Evolutionary conservation across 257 asterid genomes (phyloP).

Genomic region (Solanum chmielewskii): DNA sequence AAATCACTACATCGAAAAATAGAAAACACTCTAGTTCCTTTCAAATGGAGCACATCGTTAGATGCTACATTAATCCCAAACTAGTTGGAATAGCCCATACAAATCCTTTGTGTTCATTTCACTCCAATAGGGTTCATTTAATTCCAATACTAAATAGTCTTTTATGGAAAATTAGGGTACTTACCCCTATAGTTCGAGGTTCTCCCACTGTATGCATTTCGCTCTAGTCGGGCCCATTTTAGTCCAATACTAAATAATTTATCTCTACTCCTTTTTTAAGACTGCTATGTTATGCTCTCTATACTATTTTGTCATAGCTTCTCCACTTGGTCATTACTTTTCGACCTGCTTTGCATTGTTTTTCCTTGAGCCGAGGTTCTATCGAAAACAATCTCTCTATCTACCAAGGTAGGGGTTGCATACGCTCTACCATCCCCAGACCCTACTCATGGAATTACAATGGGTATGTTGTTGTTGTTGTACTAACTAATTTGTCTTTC

Average conservation of each 20-base stretch:
- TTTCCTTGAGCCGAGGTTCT: not conserved
- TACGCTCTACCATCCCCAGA: not conserved
- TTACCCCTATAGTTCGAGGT: not conserved
- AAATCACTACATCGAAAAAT: not conserved
- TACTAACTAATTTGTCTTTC: not conserved
- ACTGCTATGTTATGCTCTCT: not conserved
- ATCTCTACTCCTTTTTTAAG: not conserved
- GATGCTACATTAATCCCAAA: not conserved
- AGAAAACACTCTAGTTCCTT: not conserved
- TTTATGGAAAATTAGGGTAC: not conserved
- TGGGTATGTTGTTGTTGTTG: not conserved
- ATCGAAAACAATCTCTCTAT: not conserved
- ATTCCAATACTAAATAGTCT: not conserved
- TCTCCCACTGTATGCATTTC: not conserved
- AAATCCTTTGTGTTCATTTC: not conserved
- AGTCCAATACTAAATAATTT: not conserved
- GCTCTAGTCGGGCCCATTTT: not conserved
- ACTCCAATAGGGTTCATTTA: not conserved
- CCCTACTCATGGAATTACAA: not conserved
- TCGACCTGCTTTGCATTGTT: not conserved
- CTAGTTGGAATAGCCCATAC: not conserved
- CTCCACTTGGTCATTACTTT: not conserved
- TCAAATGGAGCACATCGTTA: not conserved
- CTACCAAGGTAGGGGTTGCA: not conserved
- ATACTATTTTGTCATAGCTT: not conserved